These are phyloP conservation scores for Kuraishia cidri DNA, from an alignment of 805 yeast genomes.

Conservation along the genomic window DNA sequence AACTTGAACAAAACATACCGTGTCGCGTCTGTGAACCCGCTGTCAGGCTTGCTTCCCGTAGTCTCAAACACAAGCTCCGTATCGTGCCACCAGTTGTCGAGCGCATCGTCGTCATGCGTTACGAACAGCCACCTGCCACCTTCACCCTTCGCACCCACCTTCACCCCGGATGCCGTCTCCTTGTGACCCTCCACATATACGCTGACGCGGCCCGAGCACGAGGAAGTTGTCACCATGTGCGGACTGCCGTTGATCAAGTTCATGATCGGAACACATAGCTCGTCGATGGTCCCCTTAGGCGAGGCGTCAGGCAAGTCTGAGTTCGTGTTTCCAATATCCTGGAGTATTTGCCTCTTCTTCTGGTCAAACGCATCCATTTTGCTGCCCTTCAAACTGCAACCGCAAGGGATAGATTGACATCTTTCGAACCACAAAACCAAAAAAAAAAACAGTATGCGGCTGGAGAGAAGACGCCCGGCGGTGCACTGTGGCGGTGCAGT, in stretches of 20 bases:
- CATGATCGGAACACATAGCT: conserved; percentile 63
- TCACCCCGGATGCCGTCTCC: conserved; percentile 9
- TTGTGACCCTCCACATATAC: conserved; percentile 75
- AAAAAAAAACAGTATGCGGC: too few species aligned
- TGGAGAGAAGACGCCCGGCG: too few species aligned
- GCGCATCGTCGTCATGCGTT: conserved; percentile 48
- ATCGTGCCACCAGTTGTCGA: conserved; percentile 35
- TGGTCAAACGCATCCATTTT: conserved; percentile 55
- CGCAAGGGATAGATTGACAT: too few species aligned
- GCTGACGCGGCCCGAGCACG: conserved; percentile 83
- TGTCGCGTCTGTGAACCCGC: conserved; percentile 10
- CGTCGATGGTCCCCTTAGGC: conserved; percentile 85
- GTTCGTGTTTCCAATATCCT: conserved; percentile 35
- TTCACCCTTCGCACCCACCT: conserved; percentile 77
- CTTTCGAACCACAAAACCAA: too few species aligned
- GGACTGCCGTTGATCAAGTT: conserved; percentile 50
- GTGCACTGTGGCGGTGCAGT: too few species aligned
- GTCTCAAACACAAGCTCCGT: not conserved
- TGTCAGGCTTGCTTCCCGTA: not conserved
- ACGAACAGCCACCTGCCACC: conserved; percentile 83
- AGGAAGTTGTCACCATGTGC: conserved; percentile 78
- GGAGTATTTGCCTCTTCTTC: conserved; percentile 45
- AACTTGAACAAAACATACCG: conserved; percentile 67
- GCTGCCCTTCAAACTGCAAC: too few species aligned
- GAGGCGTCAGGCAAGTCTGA: conserved; percentile 50